Percentiles rank a stretch among this genome's conserved stretches.
Conservation (phyloP, 306 rosid genomes). For the Trifolium subterraneum region DNA sequence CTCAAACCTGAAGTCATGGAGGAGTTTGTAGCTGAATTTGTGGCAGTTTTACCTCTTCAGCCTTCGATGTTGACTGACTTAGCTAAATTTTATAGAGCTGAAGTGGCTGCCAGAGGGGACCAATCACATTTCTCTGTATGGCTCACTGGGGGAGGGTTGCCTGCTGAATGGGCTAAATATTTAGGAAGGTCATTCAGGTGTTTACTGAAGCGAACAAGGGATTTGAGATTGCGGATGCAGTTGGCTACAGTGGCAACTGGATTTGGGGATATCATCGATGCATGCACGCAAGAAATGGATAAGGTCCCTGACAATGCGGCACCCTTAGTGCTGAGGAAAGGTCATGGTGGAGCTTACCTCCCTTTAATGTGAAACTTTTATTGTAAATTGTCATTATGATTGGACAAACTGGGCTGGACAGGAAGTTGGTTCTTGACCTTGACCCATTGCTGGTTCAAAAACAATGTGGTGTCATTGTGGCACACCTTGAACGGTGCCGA, state of each 20-base stretch:
- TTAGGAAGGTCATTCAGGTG: constrained; percentile 91
- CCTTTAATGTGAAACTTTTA: constrained; percentile 78
- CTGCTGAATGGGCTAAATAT: constrained; percentile 97
- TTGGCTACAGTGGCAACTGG: constrained; percentile 84
- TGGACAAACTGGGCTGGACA: neutral
- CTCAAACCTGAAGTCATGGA: constrained; percentile 92
- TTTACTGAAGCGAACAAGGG: constrained; percentile 86
- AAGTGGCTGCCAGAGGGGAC: constrained; percentile 95
- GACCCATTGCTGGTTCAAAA: constrained; percentile 18
- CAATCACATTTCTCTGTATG: constrained; percentile 97
- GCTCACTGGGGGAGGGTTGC: constrained; percentile 97
- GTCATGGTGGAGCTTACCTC: constrained; percentile 96
- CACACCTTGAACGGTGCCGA: constrained; percentile 37
- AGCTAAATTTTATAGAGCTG: constrained; percentile 85
- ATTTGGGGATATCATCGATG: constrained; percentile 69
- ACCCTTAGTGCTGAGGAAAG: constrained; percentile 86
- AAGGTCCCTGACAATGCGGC: constrained; percentile 85
- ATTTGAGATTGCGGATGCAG: constrained; percentile 77
- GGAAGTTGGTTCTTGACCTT: constrained; percentile 27
- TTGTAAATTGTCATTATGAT: constrained; percentile 7
- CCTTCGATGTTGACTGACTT: constrained; percentile 83
- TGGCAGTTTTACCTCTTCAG: constrained; percentile 89
- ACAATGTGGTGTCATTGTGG: constrained; percentile 26
- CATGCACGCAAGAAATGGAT: constrained; percentile 67
- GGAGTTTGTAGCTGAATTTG: constrained; percentile 95